A percentile compares a stretch with the other conserved stretches of the same genome.
Conservation (phyloP, 768 basidiomycete genomes). For the Baorangia bicolor region DNA sequence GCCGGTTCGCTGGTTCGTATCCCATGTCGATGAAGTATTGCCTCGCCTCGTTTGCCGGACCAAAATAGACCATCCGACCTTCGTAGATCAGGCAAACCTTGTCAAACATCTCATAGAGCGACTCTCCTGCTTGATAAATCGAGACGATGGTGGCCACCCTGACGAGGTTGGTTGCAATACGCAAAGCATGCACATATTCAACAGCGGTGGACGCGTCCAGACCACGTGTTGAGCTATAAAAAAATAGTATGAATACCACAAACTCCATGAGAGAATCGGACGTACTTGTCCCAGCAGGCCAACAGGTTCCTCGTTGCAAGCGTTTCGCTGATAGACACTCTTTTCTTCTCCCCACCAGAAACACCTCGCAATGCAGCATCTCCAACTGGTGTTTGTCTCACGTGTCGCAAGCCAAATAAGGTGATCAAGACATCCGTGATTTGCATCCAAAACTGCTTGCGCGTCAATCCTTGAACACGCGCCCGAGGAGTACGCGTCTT, state of each 20-base stretch:
- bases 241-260: slow-evolving; percentile 45
- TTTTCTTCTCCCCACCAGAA: slow-evolving; percentile 78
- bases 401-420: slow-evolving; percentile 76
- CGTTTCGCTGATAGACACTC: slow-evolving; percentile 76
- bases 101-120: slow-evolving; percentile 64
- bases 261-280: slow-evolving; percentile 25
- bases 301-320: slow-evolving; percentile 71
- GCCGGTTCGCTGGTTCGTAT: slow-evolving; percentile 52
- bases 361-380: slow-evolving; percentile 75
- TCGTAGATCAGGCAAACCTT: slow-evolving; percentile 66
- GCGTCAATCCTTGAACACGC: slow-evolving; percentile 43
- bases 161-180: slow-evolving; percentile 61
- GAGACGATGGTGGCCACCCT: slow-evolving; percentile 66
- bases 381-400: slow-evolving; percentile 72
- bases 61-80: slow-evolving; percentile 60
- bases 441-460: slow-evolving; percentile 28
- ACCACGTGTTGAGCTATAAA: slow-evolving; percentile 66
- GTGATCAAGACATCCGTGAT: slow-evolving; percentile 52
- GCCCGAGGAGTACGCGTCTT: slow-evolving; percentile 64
- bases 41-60: slow-evolving; percentile 50
- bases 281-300: slow-evolving; percentile 72
- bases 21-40: slow-evolving; percentile 61
- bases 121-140: slow-evolving; percentile 83
- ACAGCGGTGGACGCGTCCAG: slow-evolving; percentile 69
- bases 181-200: slow-evolving; percentile 69